These are phyloP conservation scores for Fremontodendron californicum DNA, from an alignment of 345 rosid genomes.

Conservation along the genomic window DNA sequence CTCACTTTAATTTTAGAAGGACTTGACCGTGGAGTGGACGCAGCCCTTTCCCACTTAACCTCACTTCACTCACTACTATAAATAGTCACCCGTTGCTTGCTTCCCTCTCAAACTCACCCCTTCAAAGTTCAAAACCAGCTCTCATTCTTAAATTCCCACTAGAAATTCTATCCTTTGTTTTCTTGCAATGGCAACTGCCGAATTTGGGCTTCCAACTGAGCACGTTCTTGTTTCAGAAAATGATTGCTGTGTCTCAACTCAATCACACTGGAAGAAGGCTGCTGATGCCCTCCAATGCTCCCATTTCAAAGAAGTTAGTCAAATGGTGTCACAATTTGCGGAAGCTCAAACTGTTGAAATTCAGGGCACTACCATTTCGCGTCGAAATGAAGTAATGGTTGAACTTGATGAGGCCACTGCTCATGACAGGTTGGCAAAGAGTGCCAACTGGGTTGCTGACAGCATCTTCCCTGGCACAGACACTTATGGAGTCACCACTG, in stretches of 20 bases:
- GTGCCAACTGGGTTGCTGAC: constrained; percentile 41
- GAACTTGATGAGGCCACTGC: constrained; percentile 28
- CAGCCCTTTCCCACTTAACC: constrained; percentile 11
- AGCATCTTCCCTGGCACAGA: constrained; percentile 35
- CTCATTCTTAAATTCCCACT: not conserved
- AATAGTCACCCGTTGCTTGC: not conserved
- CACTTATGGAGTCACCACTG: constrained; percentile 48
- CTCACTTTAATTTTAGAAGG: not conserved
- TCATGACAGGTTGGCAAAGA: constrained; percentile 30
- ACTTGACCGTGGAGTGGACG: not conserved
- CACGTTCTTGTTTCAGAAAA: not conserved
- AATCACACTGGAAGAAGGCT: constrained; percentile 34
- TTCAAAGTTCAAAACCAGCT: not conserved
- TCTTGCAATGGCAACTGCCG: constrained; percentile 1
- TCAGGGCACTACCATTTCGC: constrained; percentile 35
- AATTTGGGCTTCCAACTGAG: not conserved
- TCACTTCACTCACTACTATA: not conserved
- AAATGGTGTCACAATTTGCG: constrained; percentile 32
- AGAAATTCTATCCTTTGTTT: not conserved
- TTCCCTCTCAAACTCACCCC: constrained; percentile 13
- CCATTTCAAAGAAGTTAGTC: constrained; percentile 33
- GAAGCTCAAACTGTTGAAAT: constrained; percentile 26
- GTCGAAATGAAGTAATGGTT: constrained; percentile 21
- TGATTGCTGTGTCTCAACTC: not conserved
- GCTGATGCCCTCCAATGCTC: constrained; percentile 28